Conservation (phyloP, 192 early-diverging fungal genomes). For the Irineochytrium annulatum region DNA sequence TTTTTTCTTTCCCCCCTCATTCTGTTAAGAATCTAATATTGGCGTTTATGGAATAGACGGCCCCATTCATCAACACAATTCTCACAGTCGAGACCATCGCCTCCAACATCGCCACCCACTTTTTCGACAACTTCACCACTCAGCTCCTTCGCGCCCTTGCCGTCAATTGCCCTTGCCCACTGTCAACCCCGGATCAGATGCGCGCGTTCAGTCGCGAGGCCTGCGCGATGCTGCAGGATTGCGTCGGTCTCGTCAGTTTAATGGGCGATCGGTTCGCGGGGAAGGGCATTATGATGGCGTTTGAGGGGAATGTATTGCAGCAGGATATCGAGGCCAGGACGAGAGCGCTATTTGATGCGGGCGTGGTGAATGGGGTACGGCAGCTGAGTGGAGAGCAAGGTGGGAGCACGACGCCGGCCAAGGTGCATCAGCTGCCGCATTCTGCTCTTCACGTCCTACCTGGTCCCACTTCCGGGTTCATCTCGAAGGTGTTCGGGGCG, state of each 20-base stretch:
- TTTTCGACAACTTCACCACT: slow-evolving; percentile 19
- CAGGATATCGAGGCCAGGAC: slow-evolving; percentile 13
- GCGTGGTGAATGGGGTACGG: not conserved
- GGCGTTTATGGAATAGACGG: no score
- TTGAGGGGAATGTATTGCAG: slow-evolving; percentile 16
- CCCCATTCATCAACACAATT: no score
- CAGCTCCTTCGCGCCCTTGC: slow-evolving; percentile 12
- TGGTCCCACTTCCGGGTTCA: not conserved
- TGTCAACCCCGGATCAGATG: not conserved
- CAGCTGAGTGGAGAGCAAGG: not conserved
- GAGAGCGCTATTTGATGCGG: not conserved
- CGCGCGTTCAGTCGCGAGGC: slow-evolving; percentile 15
- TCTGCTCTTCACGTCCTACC: slow-evolving; percentile 1
- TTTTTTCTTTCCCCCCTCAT: no score
- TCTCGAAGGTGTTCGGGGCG: not conserved
- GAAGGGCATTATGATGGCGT: slow-evolving; percentile 11
- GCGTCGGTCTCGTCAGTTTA: slow-evolving; percentile 15
- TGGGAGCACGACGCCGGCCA: not conserved
- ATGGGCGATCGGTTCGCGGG: slow-evolving; percentile 12
- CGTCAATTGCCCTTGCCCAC: slow-evolving; percentile 12
- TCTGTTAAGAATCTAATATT: no score
- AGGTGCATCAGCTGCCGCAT: slow-evolving; percentile 4
- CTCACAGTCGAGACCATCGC: slow-evolving; percentile 6
- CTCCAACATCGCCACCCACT: slow-evolving; percentile 8
- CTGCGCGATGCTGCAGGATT: slow-evolving; percentile 18